Conservation (phyloP, 805 yeast genomes). For the Lipomyces sp. region DNA sequence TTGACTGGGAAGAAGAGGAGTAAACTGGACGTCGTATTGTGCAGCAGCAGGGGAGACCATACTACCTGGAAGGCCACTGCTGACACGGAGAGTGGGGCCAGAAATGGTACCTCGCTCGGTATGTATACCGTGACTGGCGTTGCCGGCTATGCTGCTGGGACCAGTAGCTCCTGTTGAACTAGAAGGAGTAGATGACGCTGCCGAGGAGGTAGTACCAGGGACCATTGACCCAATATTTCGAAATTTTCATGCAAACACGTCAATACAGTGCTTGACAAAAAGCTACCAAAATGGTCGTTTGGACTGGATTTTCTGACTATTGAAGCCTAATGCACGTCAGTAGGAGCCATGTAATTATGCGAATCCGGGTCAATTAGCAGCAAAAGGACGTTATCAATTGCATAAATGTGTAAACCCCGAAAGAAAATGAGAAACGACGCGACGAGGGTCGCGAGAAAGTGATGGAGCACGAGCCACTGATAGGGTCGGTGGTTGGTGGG, state of each 20-base stretch:
- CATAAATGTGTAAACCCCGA: neutral
- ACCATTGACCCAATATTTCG: neutral
- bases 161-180: constrained; percentile 3
- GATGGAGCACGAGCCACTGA: constrained; percentile 12
- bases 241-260: neutral
- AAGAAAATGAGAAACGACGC: neutral
- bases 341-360: neutral
- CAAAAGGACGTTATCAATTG: neutral
- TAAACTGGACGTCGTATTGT: constrained; percentile 44
- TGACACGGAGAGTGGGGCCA: constrained; percentile 1
- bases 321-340: neutral
- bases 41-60: constrained; percentile 27
- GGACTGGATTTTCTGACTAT: neutral
- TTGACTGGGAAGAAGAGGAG: constrained; percentile 47
- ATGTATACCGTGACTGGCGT: neutral
- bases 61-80: constrained; percentile 3
- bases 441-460: neutral
- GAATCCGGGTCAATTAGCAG: neutral
- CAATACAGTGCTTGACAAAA: neutral
- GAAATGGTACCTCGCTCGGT: constrained; percentile 8
- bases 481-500: neutral
- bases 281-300: neutral
- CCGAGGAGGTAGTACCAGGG: neutral
- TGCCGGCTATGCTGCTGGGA: constrained; percentile 1
- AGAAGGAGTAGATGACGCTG: constrained; percentile 1